Base-by-base conservation (phyloP, 208 protist species). In the Acanthamoeba sp. region DNA sequence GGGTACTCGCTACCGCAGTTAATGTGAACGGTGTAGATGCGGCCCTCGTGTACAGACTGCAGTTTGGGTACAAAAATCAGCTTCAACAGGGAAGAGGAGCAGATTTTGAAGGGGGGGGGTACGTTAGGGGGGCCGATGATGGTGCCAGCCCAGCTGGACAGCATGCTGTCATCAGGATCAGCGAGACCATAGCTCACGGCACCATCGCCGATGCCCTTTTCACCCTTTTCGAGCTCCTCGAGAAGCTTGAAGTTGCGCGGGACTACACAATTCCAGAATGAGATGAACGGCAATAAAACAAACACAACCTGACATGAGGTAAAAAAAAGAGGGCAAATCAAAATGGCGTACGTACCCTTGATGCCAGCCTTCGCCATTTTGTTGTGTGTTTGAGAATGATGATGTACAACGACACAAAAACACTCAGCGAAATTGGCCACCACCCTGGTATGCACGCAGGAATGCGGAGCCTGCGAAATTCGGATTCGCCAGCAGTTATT, bases 171-270 rank as follows among this genome's bases (percentile, higher is more conserved):
- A 73, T 97, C 97, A 20, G 55, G 24, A 50, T 91, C 62, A 36
- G 92, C 96, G 24, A 98, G 87, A 88, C 98, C 98, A 87, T 98
- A 98, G 76, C 93, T 97, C 2, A 98, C 95, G 0, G 87, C 95
- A 29, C 95, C 96, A 94, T 98, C 97, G 40, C 97, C 97, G n/a
- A 97, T 57, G 27, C 96, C 97, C 78, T 98, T 98, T 87, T 98
- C 97, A 50, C 97, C 98, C 57, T 98, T 98, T 62, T 98, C 97
- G 40, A 98, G 96, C 95, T 98, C 98, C 57, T 98, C 97, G 4
- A 98, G 95, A 10, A 98, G 95, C 64, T 87, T 40, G 85, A 98
- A 98, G 89, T 98, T 98, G 85, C 98, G 96, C 32, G 98, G 98
- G 29, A 98, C 95, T 96, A 55, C 40, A 24, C 20, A 34, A 0